phyloP scores from a whole-genome alignment of 1,284 basidiomycete species.

The Trichosporon sp. region DNA sequence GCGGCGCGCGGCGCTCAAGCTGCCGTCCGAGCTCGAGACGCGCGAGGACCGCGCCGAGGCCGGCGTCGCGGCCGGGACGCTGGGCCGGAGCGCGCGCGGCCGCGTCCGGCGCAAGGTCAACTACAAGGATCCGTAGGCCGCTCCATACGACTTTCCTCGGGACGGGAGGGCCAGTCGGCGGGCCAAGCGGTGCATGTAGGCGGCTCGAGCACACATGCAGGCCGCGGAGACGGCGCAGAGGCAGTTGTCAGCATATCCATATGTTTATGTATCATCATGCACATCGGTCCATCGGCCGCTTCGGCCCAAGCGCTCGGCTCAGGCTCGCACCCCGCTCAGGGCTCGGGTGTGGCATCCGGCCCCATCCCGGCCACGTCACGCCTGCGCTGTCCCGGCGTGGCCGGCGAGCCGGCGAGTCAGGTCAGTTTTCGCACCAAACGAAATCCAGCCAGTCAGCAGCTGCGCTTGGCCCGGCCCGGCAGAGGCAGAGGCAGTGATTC shows the following conservation, averaged over 20 bases:
- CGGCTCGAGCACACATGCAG: no score
- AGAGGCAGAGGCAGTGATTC: no score
- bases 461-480: neutral
- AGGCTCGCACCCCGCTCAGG: neutral
- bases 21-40: constrained; percentile 1
- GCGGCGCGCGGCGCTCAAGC: neutral
- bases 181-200: no score
- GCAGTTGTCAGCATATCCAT: neutral
- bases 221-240: no score
- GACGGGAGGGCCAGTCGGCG: neutral
- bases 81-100: neutral
- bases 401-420: neutral
- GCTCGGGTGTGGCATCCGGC: no score
- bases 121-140: neutral
- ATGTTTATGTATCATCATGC: neutral
- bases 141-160: neutral
- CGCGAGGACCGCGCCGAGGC: neutral
- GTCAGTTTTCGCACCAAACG: neutral
- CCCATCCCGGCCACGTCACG: neutral
- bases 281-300: neutral
- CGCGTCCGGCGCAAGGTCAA: neutral
- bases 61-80: neutral
- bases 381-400: no score
- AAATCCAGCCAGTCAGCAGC: neutral
- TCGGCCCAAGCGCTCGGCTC: neutral